A percentile compares a stretch with the other conserved stretches of the same genome.
phyloP scores from a whole-genome alignment of 2,329 filamentous ascomycete genomes.

The Pseudogymnoascus sp. region DNA sequence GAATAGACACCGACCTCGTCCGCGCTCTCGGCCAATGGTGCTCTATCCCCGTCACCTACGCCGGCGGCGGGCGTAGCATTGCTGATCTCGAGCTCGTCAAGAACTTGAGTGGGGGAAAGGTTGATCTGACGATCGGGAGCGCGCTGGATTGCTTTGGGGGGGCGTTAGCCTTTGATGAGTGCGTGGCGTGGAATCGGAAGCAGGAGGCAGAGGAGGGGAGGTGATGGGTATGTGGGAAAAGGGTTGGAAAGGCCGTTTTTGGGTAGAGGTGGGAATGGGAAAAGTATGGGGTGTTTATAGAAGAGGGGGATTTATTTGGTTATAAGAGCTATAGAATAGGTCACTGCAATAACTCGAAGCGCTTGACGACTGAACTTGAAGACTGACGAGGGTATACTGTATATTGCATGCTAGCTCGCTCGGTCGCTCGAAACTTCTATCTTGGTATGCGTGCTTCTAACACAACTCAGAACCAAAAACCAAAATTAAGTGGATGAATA shows the following conservation, averaged over 20 bases:
- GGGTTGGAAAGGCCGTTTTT: background rate
- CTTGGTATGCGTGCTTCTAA: background rate
- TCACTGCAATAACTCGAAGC: background rate
- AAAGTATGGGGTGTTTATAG: background rate
- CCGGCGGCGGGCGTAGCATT: slow-evolving; percentile 79
- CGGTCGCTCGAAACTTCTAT: slow-evolving; percentile 3
- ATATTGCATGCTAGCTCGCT: slow-evolving; percentile 2
- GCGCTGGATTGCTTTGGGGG: slow-evolving; percentile 95
- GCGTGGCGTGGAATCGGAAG: slow-evolving; percentile 70
- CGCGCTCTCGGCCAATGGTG: slow-evolving; percentile 74
- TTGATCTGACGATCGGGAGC: slow-evolving; percentile 94
- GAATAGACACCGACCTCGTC: slow-evolving; percentile 83
- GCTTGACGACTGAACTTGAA: background rate
- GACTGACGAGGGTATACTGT: background rate
- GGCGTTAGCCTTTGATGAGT: slow-evolving; percentile 82
- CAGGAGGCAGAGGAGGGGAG: background rate
- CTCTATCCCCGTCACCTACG: slow-evolving; percentile 88
- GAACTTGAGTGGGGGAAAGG: slow-evolving; percentile 66
- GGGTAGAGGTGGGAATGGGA: background rate
- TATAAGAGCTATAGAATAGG: background rate
- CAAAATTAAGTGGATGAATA: slow-evolving; percentile 14
- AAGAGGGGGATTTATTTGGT: background rate
- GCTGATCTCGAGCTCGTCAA: slow-evolving; percentile 79
- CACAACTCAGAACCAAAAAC: slow-evolving; percentile 18
- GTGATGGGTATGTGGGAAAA: background rate